These are phyloP conservation scores for Ceratonia siliqua DNA, from an alignment of 306 rosid species.

Conservation along the genomic window DNA sequence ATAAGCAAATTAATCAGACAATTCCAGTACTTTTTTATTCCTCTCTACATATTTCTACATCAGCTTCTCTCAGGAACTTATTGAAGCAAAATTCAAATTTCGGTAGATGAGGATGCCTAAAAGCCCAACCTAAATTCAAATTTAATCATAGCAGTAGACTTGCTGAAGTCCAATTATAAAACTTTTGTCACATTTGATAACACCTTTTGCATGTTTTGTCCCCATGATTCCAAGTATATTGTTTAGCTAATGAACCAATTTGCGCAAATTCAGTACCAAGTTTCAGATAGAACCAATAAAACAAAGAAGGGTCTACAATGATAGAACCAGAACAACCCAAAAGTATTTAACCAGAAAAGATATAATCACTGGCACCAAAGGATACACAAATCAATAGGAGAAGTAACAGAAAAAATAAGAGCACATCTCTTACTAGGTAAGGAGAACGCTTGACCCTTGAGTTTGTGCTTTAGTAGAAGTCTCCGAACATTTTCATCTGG, in stretches of 20 bases:
- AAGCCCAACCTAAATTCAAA: background rate
- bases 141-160: background rate
- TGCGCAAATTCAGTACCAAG: background rate
- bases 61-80: background rate
- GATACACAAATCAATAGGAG: conserved; percentile 10
- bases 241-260: background rate
- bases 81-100: background rate
- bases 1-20: background rate
- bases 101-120: background rate
- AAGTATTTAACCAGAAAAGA: conserved; percentile 7
- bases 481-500: conserved; percentile 80
- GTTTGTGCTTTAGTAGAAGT: conserved; percentile 72
- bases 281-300: background rate
- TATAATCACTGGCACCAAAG: background rate
- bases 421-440: conserved; percentile 73
- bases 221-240: background rate
- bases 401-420: conserved; percentile 21
- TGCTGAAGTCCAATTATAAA: background rate
- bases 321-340: background rate
- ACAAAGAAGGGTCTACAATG: background rate
- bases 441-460: conserved; percentile 94
- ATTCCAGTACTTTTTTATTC: background rate
- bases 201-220: background rate
- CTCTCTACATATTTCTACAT: background rate
- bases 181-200: background rate